Percentiles rank a stretch among this genome's conserved stretches.
These are phyloP conservation scores for Cercospora zeina DNA, from an alignment of 2,329 filamentous ascomycete genomes.

Conservation along the genomic window DNA sequence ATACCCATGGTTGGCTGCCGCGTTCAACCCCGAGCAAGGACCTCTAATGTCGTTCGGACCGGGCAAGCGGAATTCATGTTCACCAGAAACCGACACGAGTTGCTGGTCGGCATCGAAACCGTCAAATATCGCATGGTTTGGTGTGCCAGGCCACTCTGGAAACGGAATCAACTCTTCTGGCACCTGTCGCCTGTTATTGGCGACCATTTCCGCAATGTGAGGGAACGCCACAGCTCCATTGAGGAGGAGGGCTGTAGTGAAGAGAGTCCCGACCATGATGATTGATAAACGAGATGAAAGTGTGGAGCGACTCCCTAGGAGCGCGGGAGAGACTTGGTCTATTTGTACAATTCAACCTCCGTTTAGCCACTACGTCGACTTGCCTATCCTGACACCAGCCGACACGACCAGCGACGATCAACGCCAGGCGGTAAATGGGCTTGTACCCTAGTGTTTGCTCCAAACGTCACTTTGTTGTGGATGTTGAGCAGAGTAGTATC, in stretches of 20 bases:
- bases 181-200: constrained; percentile 22
- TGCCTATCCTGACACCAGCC: constrained; percentile 5
- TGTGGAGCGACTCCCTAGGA: not conserved
- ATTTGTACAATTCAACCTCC: not conserved
- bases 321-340: not conserved
- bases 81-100: constrained; percentile 33
- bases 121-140: constrained; percentile 28
- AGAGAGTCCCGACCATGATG: constrained; percentile 13
- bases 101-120: constrained; percentile 36
- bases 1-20: constrained; percentile 36
- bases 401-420: not conserved
- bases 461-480: constrained; percentile 5
- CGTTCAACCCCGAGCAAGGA: constrained; percentile 32
- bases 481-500: constrained; percentile 4
- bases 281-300: not conserved
- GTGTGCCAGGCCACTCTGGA: constrained; percentile 31
- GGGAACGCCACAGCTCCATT: constrained; percentile 30
- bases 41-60: constrained; percentile 32
- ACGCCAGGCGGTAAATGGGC: not conserved
- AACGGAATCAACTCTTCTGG: constrained; percentile 25
- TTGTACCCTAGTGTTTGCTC: not conserved
- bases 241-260: constrained; percentile 24
- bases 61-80: constrained; percentile 31
- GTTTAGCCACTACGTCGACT: constrained; percentile 1
- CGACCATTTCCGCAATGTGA: constrained; percentile 31